A percentile compares a stretch with the other conserved stretches of the same genome.
These are phyloP conservation scores for Amanita muscaria DNA, from an alignment of 768 basidiomycete genomes.

Conservation along the genomic window DNA sequence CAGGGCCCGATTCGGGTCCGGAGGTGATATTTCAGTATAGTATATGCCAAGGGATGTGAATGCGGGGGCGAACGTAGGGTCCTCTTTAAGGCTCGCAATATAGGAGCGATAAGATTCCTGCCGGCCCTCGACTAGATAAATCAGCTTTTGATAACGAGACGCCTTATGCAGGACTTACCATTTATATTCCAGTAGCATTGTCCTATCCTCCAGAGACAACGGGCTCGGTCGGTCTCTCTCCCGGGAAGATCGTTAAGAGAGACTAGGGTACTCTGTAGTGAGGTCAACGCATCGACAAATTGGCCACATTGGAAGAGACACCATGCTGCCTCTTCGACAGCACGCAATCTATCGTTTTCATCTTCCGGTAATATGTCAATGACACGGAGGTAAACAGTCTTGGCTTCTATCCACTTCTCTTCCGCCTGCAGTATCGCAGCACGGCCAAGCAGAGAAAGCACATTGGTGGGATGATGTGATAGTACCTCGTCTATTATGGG, in stretches of 20 bases:
- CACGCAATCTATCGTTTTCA: constrained; percentile 43
- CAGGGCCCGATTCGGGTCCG: constrained; percentile 77
- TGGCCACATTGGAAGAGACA: constrained; percentile 52
- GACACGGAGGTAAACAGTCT: constrained; percentile 51
- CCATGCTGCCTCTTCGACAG: constrained; percentile 83
- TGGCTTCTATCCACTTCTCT: constrained; percentile 62
- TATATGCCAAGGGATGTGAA: constrained; percentile 92
- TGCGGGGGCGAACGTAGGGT: constrained; percentile 74
- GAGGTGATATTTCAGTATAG: constrained; percentile 67
- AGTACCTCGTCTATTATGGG: constrained; percentile 69
- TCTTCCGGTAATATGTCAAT: constrained; percentile 37
- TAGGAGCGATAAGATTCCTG: constrained; percentile 73
- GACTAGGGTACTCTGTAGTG: constrained; percentile 40
- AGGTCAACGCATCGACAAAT: constrained; percentile 35
- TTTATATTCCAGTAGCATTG: constrained; percentile 63
- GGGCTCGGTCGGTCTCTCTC: constrained; percentile 52
- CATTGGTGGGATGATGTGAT: constrained; percentile 48
- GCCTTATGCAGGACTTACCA: constrained; percentile 35
- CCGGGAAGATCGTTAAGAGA: constrained; percentile 37
- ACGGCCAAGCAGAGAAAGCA: constrained; percentile 60
- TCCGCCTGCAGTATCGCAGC: constrained; percentile 65
- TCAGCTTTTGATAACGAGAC: not conserved
- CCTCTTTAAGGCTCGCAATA: constrained; percentile 70
- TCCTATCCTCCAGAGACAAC: constrained; percentile 83
- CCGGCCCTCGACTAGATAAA: constrained; percentile 27